These are phyloP conservation scores for Aspergillus spinulosporus DNA, from an alignment of 2,329 filamentous ascomycete species.

Conservation along the genomic window DNA sequence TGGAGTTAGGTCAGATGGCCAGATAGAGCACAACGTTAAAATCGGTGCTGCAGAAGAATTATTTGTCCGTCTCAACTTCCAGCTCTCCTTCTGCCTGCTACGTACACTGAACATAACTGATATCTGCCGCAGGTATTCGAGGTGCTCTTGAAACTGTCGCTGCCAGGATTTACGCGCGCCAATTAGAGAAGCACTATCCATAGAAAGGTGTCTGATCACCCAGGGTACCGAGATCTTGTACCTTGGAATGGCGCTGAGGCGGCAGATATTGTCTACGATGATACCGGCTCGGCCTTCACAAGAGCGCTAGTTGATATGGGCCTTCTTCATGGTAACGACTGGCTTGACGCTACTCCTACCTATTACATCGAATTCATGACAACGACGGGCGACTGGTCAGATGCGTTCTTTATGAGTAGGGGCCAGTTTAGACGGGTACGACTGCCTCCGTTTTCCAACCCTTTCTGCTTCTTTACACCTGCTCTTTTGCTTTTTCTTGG, in stretches of 20 bases:
- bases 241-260: conserved; percentile 48
- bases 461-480: neutral
- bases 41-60: conserved; percentile 12
- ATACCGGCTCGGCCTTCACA: conserved; percentile 6
- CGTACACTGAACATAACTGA: neutral
- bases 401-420: conserved; percentile 51
- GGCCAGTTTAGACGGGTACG: conserved; percentile 46
- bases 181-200: conserved; percentile 40
- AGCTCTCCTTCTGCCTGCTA: neutral
- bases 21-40: conserved; percentile 3
- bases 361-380: conserved; percentile 57
- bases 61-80: neutral
- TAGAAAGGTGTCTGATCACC: conserved; percentile 40
- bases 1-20: conserved; percentile 1
- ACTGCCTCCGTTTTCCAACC: too few relatives aligned
- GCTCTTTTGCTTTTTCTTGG: neutral
- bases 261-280: conserved; percentile 44
- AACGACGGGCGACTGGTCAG: conserved; percentile 41
- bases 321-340: neutral
- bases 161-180: conserved; percentile 1
- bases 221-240: conserved; percentile 43
- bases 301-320: conserved; percentile 1
- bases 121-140: conserved; percentile 8
- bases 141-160: neutral
- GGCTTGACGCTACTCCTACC: conserved; percentile 31